Base-by-base conservation (phyloP, 768 basidiomycete species). In the Phanerochaete carnosa region DNA sequence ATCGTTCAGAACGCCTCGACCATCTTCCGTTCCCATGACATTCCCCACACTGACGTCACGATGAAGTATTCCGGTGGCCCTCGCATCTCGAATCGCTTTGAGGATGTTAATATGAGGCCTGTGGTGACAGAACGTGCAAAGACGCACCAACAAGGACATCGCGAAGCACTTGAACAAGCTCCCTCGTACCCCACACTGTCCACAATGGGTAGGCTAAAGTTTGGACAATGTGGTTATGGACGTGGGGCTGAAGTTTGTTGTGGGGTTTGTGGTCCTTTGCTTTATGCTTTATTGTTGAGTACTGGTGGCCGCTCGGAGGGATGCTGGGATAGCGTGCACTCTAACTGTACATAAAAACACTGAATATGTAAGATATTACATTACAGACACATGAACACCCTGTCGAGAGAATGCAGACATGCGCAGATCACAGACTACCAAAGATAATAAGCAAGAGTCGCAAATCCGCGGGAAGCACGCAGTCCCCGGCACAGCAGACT, bases 1-100 rank as follows among this genome's bases (percentile, higher is more conserved):
- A 25, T 60, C 59, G 39, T 45, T 60, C 39, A 60, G 39, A 6
- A 60, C 43, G 9, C 59, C 59, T 23, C 45, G 7, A 4, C 51
- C 53, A n/a, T 45, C 32, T 6, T 39, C 22, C 23, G 16, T 22
- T 11, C 54, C 16, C 52, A 60, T 54, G 9, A 60, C 23, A 37
- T 60, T 60, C 23, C 45, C 45, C 7, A 37, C 13, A 25, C 52
- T 60, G 11, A 60, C n/a, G 52, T 60, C 59, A 1, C 59, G 51
- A 25, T 60, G 59, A 13, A 60, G 46, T 2, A 51, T 19, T 11
- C 52, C 43, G 19, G 49, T 25, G 13, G 25, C 26, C 12, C 29
- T 25, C 28, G 57, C 57, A 13, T 30, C 30, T 12, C 16, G 12
- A 6, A 58, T 25, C 9, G 57, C 57, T 58, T n/a, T 13, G 13